These are phyloP conservation scores for Isabelozyma heimii DNA, from an alignment of 805 yeast genomes.

Conservation along the genomic window DNA sequence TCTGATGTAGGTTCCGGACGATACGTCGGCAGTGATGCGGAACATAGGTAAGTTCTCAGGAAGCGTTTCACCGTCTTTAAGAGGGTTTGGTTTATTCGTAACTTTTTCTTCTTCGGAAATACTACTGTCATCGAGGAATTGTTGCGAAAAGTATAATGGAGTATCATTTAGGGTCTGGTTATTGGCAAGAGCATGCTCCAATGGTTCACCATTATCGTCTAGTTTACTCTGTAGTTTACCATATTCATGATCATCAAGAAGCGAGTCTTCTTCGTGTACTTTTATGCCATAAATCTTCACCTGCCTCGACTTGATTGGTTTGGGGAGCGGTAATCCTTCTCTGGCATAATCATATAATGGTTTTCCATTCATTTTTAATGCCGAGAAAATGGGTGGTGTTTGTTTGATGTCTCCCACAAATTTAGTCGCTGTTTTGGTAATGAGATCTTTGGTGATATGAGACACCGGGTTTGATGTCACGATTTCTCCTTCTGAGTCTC, in stretches of 20 bases:
- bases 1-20: slow-evolving; percentile 94
- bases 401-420: slow-evolving; percentile 83
- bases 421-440: slow-evolving; percentile 51
- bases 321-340: slow-evolving; percentile 79
- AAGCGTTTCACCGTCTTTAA: slow-evolving; percentile 36
- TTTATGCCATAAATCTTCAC: slow-evolving; percentile 58
- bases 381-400: slow-evolving; percentile 94
- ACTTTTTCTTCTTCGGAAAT: slow-evolving; percentile 30
- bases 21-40: slow-evolving; percentile 74
- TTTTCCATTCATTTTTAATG: slow-evolving; percentile 90
- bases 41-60: slow-evolving; percentile 62
- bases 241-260: slow-evolving; percentile 57
- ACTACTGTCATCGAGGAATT: slow-evolving; percentile 44
- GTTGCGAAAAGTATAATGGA: slow-evolving; percentile 54
- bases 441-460: slow-evolving; percentile 54
- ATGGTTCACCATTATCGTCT: slow-evolving; percentile 47
- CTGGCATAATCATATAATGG: slow-evolving; percentile 94
- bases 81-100: slow-evolving; percentile 35
- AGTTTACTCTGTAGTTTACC: slow-evolving; percentile 38
- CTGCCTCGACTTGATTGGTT: slow-evolving; percentile 72
- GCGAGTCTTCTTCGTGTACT: slow-evolving; percentile 50
- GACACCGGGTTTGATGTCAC: slow-evolving; percentile 53
- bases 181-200: slow-evolving; percentile 42
- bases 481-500: slow-evolving; percentile 87
- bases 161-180: slow-evolving; percentile 64